Evolutionary conservation across 352 stramenopile species (phyloP).

Genomic region (Pythium pyrilobum): DNA sequence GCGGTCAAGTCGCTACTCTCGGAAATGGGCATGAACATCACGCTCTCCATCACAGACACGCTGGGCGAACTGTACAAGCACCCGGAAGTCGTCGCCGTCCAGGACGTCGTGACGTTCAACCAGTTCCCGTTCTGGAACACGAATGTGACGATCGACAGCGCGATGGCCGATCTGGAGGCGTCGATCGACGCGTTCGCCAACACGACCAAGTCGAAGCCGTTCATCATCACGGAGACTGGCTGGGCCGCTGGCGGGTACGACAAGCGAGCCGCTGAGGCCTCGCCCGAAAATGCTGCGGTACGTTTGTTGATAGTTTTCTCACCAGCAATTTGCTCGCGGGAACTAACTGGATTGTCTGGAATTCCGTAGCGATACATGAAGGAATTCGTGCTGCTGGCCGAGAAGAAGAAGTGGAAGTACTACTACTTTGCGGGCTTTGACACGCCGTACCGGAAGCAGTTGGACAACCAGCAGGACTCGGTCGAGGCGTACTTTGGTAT

Average conservation of each 20-base stretch:
- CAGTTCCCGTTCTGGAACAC: constrained; percentile 85
- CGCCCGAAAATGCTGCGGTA: constrained; percentile 52
- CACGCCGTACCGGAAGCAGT: constrained; percentile 61
- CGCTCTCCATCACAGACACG: constrained; percentile 79
- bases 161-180: constrained; percentile 55
- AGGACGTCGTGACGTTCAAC: constrained; percentile 80
- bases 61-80: constrained; percentile 70
- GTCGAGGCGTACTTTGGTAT: constrained; percentile 78
- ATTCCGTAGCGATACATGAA: constrained; percentile 60
- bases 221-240: constrained; percentile 81
- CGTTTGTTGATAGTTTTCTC: neutral
- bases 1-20: constrained; percentile 64
- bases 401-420: constrained; percentile 70
- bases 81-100: constrained; percentile 59
- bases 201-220: constrained; percentile 57
- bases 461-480: constrained; percentile 35
- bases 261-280: constrained; percentile 48
- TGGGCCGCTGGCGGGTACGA: constrained; percentile 58
- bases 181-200: constrained; percentile 58
- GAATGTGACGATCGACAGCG: constrained; percentile 42
- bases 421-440: constrained; percentile 86
- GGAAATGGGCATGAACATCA: constrained; percentile 44
- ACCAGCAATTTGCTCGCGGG: neutral
- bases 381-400: constrained; percentile 65
- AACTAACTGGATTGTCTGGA: too few species aligned